Base-by-base conservation (phyloP, 306 rosid genomes). In the Trifolium dubium region DNA sequence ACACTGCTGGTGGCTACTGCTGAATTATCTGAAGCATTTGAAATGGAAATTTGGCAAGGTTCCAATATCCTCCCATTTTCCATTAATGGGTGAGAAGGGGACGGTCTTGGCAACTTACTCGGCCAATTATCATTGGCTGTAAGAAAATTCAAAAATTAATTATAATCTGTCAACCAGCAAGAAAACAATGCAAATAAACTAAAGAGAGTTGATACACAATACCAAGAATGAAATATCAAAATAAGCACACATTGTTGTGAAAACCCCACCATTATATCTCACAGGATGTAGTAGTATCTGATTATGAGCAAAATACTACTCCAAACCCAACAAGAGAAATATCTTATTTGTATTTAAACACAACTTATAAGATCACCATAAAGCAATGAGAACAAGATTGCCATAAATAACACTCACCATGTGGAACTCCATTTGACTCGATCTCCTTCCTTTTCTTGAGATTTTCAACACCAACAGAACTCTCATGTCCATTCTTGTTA, bases 91-190 rank as follows among this genome's bases (percentile, higher is more conserved):
- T 80, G 92, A 74, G 88, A 82, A 78, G 89, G 79, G 49, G 82
- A 80, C 13, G 83, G 59, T 79, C 83, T 82, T 43, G 75, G 84
- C 83, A 95, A 63, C 85, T 92, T 95, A 86, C 77, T 74, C 63
- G 93, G 91, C 87, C 83, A 77, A 82, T n/a, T 77, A 79, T 95
- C 97, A 74, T 54, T 60, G 80, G 79, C 98, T 95, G 99, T 82
- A 81, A 83, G 71, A 87, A 82, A 65, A 81, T 41, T 77, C 9
- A 79, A 86, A 82, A 77, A 71, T 23, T 55, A 75, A 79, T 64
- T 63, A 80, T 15, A 71, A 77, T 69, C 44, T 67, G 77, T 84
- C 64, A 80, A 87, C 82, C 78, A 70, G 71, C 73, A 73, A 54
- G 72, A 79, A 76, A 77, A 72, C 19, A 67, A 70, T 41, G 64